These are phyloP conservation scores for Teratosphaeria gauchensis DNA, from an alignment of 2,329 filamentous ascomycete species.

Conservation along the genomic window DNA sequence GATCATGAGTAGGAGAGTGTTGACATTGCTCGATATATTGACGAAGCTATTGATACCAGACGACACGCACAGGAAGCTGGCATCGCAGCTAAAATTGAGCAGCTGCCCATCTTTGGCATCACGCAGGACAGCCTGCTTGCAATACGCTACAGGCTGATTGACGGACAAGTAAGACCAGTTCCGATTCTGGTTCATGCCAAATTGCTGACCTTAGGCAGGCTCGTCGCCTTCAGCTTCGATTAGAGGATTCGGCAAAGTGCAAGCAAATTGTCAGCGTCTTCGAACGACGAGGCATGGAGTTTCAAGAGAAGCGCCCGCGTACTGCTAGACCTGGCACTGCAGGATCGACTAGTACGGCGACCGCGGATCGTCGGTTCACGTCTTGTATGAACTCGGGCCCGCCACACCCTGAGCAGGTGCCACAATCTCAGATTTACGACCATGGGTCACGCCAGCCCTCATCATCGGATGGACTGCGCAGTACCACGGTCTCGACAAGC, in stretches of 20 bases:
- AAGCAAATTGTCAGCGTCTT: conserved; percentile 15
- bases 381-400: not conserved
- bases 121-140: conserved; percentile 31
- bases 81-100: conserved; percentile 26
- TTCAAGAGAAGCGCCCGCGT: conserved; percentile 16
- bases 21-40: conserved; percentile 19
- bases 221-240: conserved; percentile 23
- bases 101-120: conserved; percentile 37
- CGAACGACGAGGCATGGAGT: conserved; percentile 18
- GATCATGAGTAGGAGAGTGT: conserved; percentile 19
- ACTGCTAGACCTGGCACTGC: conserved; percentile 11
- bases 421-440: not conserved
- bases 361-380: conserved; percentile 3
- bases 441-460: not conserved
- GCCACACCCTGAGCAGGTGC: conserved; percentile 1
- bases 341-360: not conserved
- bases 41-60: conserved; percentile 11
- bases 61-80: conserved; percentile 14
- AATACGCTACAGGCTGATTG: conserved; percentile 30
- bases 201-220: conserved; percentile 9
- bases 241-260: conserved; percentile 16
- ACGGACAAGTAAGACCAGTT: conserved; percentile 24
- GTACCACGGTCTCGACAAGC: not conserved
- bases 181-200: not conserved
- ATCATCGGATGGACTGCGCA: not conserved